Conservation (phyloP, 2,329 filamentous ascomycete genomes). For the Tetracladium maxilliforme region DNA sequence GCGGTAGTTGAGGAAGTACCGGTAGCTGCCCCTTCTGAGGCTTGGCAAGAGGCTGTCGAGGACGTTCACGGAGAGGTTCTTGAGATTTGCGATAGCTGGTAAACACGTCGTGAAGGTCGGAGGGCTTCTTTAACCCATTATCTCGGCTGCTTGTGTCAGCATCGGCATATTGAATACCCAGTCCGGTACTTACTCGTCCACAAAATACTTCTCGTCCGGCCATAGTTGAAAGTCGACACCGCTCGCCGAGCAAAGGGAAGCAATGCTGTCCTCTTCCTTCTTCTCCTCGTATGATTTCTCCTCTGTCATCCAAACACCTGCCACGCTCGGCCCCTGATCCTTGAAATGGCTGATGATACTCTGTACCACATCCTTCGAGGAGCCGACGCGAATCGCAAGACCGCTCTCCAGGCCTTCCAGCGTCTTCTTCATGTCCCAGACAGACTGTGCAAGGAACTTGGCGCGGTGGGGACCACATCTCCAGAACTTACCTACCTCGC, state of each 20-base stretch:
- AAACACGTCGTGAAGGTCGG: slow-evolving; percentile 59
- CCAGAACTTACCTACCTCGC: slow-evolving; percentile 53
- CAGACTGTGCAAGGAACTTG: slow-evolving; percentile 56
- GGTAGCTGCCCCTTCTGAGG: slow-evolving; percentile 38
- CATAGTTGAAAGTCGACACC: slow-evolving; percentile 48
- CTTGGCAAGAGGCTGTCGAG: slow-evolving; percentile 37
- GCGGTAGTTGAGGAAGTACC: slow-evolving; percentile 40
- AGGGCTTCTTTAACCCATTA: slow-evolving; percentile 36
- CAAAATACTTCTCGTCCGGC: slow-evolving; percentile 63
- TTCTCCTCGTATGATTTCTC: slow-evolving; percentile 59
- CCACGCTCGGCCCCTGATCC: slow-evolving; percentile 27
- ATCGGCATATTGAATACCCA: background rate
- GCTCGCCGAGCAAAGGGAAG: slow-evolving; percentile 32
- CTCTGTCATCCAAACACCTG: slow-evolving; percentile 58
- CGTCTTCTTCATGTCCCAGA: slow-evolving; percentile 56
- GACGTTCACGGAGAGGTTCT: slow-evolving; percentile 53
- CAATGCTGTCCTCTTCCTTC: slow-evolving; percentile 42
- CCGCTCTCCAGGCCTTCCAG: slow-evolving; percentile 44
- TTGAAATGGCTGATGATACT: slow-evolving; percentile 36
- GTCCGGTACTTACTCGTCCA: slow-evolving; percentile 53
- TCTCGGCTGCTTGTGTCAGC: slow-evolving; percentile 38
- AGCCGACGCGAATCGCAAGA: slow-evolving; percentile 49
- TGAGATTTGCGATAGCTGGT: slow-evolving; percentile 60
- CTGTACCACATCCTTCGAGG: slow-evolving; percentile 39
- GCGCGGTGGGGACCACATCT: slow-evolving; percentile 58